Conservation (phyloP, 805 yeast genomes). For the Pichia nakasei region DNA sequence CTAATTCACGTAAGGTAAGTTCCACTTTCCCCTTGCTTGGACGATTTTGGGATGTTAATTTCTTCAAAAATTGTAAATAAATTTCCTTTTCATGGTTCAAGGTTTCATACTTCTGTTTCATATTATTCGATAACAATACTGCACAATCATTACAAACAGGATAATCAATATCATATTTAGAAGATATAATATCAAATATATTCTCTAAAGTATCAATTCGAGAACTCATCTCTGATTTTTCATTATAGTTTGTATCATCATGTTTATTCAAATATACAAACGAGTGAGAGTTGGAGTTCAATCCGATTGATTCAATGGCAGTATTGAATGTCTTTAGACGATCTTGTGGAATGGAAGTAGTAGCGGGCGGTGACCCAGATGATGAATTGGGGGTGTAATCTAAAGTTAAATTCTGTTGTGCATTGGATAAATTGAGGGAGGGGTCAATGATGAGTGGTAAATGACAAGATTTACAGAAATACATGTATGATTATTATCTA, state of each 20-base stretch:
- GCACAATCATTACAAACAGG: slow-evolving; percentile 91
- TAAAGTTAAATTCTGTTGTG: slow-evolving; percentile 44
- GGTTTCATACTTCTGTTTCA: slow-evolving; percentile 63
- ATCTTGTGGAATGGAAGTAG: background rate
- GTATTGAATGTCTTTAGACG: slow-evolving; percentile 14
- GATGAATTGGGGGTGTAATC: slow-evolving; percentile 21
- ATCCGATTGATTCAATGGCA: background rate
- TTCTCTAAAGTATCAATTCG: slow-evolving; percentile 43
- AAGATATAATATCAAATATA: slow-evolving; percentile 65
- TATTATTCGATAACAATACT: slow-evolving; percentile 48
- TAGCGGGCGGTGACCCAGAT: background rate
- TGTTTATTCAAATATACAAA: background rate
- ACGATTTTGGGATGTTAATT: slow-evolving; percentile 49
- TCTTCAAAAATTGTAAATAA: slow-evolving; percentile 64
- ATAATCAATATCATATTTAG: slow-evolving; percentile 70
- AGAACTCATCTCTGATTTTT: slow-evolving; percentile 25
- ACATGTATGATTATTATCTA: background rate
- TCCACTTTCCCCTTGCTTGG: slow-evolving; percentile 34
- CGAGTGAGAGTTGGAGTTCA: background rate
- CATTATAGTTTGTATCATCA: background rate
- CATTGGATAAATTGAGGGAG: slow-evolving; percentile 43
- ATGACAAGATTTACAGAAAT: slow-evolving; percentile 53
- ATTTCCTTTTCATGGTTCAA: slow-evolving; percentile 70
- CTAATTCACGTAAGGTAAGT: slow-evolving; percentile 38
- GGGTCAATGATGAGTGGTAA: slow-evolving; percentile 49